These are phyloP conservation scores for Taphrina sp. DNA, from an alignment of 1,139 yeast genomes.

Conservation along the genomic window DNA sequence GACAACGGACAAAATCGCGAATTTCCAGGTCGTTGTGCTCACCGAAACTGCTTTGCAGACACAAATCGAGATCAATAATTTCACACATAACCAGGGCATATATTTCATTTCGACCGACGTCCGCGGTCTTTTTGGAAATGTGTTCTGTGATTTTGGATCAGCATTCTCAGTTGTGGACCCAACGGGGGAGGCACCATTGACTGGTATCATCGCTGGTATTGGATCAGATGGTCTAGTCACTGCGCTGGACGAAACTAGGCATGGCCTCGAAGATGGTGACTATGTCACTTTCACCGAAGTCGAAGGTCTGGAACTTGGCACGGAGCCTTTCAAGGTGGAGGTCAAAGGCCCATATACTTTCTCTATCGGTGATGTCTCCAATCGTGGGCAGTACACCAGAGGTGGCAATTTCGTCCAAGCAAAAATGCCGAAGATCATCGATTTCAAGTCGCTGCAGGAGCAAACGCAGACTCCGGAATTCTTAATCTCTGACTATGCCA, in stretches of 20 bases:
- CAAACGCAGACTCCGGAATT: constrained; percentile 78
- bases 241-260: constrained; percentile 86
- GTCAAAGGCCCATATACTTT: constrained; percentile 94
- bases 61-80: constrained; percentile 70
- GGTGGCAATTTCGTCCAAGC: constrained; percentile 95
- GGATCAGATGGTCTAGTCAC: constrained; percentile 90
- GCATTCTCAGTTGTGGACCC: constrained; percentile 76
- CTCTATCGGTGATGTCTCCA: constrained; percentile 55
- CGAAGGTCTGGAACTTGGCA: constrained; percentile 63
- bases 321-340: constrained; percentile 67
- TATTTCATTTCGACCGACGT: constrained; percentile 79
- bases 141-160: constrained; percentile 87
- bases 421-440: constrained; percentile 66
- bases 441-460: constrained; percentile 61
- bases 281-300: constrained; percentile 86
- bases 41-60: constrained; percentile 74
- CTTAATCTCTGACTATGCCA: constrained; percentile 81
- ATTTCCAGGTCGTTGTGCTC: constrained; percentile 77
- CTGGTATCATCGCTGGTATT: constrained; percentile 73
- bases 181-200: constrained; percentile 86
- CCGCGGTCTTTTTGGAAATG: constrained; percentile 82
- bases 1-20: constrained; percentile 50
- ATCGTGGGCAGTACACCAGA: constrained; percentile 61
- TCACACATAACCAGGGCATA: constrained; percentile 70
- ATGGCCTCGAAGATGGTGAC: constrained; percentile 89